Percentiles rank a stretch among this genome's conserved stretches.
These are phyloP conservation scores for Diplodia intermedia DNA, from an alignment of 2,329 filamentous ascomycete genomes.

Conservation along the genomic window DNA sequence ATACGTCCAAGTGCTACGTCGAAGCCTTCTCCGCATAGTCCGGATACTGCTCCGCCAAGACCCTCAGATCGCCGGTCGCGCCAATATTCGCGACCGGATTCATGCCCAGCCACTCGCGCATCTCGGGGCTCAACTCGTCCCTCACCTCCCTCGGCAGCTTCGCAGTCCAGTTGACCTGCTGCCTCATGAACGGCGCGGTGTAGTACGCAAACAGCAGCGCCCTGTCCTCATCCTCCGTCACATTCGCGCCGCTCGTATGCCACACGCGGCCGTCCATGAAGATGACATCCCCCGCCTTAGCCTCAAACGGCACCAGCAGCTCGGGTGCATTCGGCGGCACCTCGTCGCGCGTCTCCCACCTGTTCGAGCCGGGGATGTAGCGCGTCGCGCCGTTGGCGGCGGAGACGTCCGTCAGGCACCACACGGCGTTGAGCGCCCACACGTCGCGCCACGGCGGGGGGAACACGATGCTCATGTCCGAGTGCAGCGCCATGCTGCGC, in stretches of 20 bases:
- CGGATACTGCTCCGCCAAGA: slow-evolving; percentile 28
- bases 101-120: slow-evolving; percentile 43
- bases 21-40: not conserved
- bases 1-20: no score
- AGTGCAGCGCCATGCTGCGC: slow-evolving; percentile 43
- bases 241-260: slow-evolving; percentile 46
- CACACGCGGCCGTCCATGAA: slow-evolving; percentile 46
- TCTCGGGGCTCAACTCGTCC: slow-evolving; percentile 37
- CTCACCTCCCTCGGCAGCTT: slow-evolving; percentile 42
- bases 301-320: slow-evolving; percentile 43
- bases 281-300: slow-evolving; percentile 44
- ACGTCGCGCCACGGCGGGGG: slow-evolving; percentile 44
- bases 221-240: slow-evolving; percentile 43
- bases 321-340: slow-evolving; percentile 39
- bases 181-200: slow-evolving; percentile 41
- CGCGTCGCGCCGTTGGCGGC: slow-evolving; percentile 42
- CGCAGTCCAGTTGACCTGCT: slow-evolving; percentile 46
- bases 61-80: slow-evolving; percentile 34
- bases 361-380: slow-evolving; percentile 35
- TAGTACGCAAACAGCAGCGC: slow-evolving; percentile 47
- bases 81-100: slow-evolving; percentile 35
- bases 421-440: slow-evolving; percentile 41
- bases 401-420: slow-evolving; percentile 43
- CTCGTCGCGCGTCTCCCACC: slow-evolving; percentile 32
- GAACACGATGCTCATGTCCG: slow-evolving; percentile 44